A percentile compares a stretch with the other conserved stretches of the same genome.
Evolutionary conservation across 2,329 filamentous ascomycete species (phyloP).

Genomic region (Penicillium sp.): DNA sequence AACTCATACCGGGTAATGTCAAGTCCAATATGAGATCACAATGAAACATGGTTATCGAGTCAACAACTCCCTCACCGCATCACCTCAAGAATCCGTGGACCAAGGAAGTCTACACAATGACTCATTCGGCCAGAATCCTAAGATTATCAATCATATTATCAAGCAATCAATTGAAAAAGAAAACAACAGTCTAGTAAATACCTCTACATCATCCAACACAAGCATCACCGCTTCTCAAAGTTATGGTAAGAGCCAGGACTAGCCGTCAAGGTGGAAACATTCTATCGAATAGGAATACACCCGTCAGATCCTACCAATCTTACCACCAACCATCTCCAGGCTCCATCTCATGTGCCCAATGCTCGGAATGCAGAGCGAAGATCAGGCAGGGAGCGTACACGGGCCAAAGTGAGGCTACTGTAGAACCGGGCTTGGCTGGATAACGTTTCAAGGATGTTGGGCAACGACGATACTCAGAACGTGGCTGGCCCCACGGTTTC

Average conservation of each 20-base stretch:
- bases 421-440: background rate
- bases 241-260: background rate
- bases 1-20: background rate
- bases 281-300: conserved; percentile 5
- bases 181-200: background rate
- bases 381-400: conserved; percentile 14
- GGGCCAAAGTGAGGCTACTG: conserved; percentile 20
- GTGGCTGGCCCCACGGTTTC: conserved; percentile 1
- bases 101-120: background rate
- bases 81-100: background rate
- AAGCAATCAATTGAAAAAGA: background rate
- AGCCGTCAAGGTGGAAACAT: background rate
- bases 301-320: conserved; percentile 2
- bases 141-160: background rate
- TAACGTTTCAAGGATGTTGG: conserved; percentile 18
- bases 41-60: no score
- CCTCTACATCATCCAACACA: background rate
- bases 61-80: background rate
- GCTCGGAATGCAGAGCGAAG: conserved; percentile 7
- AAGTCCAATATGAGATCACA: no score
- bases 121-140: background rate
- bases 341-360: conserved; percentile 12
- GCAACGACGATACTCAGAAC: conserved; percentile 7
- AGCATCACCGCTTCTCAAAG: background rate
- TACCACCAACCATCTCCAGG: background rate